Evolutionary conservation across 2,329 filamentous ascomycete genomes (phyloP).

Genomic region (Botryotinia convoluta): DNA sequence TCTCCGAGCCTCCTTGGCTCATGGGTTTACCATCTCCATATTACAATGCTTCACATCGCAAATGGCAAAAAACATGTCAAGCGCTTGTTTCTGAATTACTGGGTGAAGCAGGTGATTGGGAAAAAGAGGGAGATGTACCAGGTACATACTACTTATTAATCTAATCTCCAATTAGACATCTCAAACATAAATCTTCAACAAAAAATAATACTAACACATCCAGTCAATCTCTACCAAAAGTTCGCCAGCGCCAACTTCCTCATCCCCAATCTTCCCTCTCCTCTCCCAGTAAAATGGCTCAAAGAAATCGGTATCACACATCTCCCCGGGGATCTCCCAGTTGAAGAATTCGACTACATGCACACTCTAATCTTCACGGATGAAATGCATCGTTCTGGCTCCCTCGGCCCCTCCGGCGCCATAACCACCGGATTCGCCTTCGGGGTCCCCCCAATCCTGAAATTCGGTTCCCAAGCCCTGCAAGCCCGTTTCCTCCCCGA

Average conservation of each 20-base stretch:
- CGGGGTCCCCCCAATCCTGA: background rate
- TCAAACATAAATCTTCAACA: background rate
- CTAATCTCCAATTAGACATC: background rate
- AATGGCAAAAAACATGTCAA: constrained; percentile 66
- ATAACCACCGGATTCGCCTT: background rate
- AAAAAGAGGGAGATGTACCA: constrained; percentile 49
- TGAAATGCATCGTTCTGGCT: constrained; percentile 64
- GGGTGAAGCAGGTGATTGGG: constrained; percentile 66
- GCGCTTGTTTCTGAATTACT: constrained; percentile 62
- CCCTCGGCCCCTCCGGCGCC: constrained; percentile 50
- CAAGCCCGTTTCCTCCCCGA: background rate
- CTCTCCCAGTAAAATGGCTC: constrained; percentile 66
- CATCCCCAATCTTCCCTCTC: constrained; percentile 66
- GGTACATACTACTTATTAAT: background rate
- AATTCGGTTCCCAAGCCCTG: background rate
- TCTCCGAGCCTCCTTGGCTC: constrained; percentile 72
- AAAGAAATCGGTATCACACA: constrained; percentile 63
- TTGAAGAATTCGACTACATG: constrained; percentile 73
- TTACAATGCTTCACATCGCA: constrained; percentile 62
- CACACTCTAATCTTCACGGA: constrained; percentile 69
- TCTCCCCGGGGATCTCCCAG: constrained; percentile 61
- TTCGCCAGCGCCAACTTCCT: constrained; percentile 68
- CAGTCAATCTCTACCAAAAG: constrained; percentile 51
- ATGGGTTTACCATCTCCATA: constrained; percentile 68
- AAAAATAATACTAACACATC: constrained; percentile 47